Conservation (phyloP, 306 rosid species). For the Dalbergia oliveri region DNA sequence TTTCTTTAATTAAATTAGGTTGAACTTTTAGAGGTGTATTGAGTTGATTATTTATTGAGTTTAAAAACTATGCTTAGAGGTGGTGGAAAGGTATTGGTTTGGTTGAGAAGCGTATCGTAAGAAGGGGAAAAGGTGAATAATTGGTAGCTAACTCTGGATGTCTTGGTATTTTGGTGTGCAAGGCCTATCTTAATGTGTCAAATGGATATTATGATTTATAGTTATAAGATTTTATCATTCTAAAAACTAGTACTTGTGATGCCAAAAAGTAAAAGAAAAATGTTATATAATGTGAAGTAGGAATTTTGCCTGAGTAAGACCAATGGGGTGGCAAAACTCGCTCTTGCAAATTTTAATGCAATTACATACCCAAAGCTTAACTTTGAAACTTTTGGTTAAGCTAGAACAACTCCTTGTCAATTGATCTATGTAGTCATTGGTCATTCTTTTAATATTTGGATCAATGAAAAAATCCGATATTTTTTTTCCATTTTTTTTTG, state of each 20-base stretch:
- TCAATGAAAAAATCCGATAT: neutral
- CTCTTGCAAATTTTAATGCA: too few relatives aligned
- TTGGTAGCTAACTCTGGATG: neutral
- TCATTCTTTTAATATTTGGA: neutral
- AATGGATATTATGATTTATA: constrained; percentile 1
- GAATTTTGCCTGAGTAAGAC: too few relatives aligned
- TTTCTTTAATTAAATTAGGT: too few relatives aligned
- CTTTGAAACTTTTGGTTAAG: too few relatives aligned
- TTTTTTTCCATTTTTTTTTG: too few relatives aligned
- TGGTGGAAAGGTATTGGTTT: neutral
- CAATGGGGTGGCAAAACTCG: too few relatives aligned
- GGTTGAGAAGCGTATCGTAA: constrained; percentile 26
- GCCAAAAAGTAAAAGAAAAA: neutral
- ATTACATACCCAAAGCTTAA: too few relatives aligned
- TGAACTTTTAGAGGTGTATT: too few relatives aligned
- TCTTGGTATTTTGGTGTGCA: neutral
- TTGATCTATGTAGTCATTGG: too few relatives aligned
- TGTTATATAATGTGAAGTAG: neutral
- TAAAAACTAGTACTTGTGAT: neutral
- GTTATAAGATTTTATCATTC: neutral
- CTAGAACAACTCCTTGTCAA: too few relatives aligned
- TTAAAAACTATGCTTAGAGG: too few relatives aligned
- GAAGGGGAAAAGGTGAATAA: neutral
- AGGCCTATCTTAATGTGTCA: constrained; percentile 22
- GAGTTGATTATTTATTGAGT: too few relatives aligned